Base-by-base conservation (phyloP, 148 eudicot genomes). In the Suaeda aralocaspica region DNA sequence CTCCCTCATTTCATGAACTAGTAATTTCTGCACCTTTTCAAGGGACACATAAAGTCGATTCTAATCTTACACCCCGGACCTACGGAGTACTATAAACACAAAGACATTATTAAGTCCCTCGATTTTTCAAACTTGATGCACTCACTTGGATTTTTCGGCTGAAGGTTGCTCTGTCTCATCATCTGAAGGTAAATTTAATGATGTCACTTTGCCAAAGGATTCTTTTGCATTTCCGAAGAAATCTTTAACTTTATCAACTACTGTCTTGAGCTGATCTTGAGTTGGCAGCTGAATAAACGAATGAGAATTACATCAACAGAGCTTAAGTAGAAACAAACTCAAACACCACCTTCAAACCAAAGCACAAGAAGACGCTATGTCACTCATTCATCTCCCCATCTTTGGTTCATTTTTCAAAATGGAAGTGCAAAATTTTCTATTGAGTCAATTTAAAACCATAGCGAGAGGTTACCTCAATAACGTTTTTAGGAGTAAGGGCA, bases 191-290 rank as follows among this genome's bases (percentile, higher is more conserved):
- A 84, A 49, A 76, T 82, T 72, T 68, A 93, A 21, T 51, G 86
- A 51, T 30, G 95, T 74, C 42, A 90, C 34, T 79, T 94, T 94
- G 45, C 98, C 97, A 41, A 94, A 91, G 8, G 98, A 94, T 77
- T 94, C 96, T 73, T 89, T 88, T 33, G 95, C 92, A 68, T 84
- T 86, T 57, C 98, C 98, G 45, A 91, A 87, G 79, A 91, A 89
- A 77, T 91, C 98, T 72, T 82, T 82, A 59, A 91, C 98, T 49
- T 94, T 91, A 66, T 91, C 98, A 31, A 90, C 53, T 72, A 94
- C 98, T 36, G 96, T 88, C 85, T 84, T 91, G 36, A 94, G 97
- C 80, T 94, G 74, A 58, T 89, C 98, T 75, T 63, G 71, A 34
- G 78, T 82, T 56, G 98, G 98, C 59, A 94, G 91, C 98, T 94